These are phyloP conservation scores for Penicillium cataractarum DNA, from an alignment of 495 filamentous ascomycete species.

Conservation along the genomic window DNA sequence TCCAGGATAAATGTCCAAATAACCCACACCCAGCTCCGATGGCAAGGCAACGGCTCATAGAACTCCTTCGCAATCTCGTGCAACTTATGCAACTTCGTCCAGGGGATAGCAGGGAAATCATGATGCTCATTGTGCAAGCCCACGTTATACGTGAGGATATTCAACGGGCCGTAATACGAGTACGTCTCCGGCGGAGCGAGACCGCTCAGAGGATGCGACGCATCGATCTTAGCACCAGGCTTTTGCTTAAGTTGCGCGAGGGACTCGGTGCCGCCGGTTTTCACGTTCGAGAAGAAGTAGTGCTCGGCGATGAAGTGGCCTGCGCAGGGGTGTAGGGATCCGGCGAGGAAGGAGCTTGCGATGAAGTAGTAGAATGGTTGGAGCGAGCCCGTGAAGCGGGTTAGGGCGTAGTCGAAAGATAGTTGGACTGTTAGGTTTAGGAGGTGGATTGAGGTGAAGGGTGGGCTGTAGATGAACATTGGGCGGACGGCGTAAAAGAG, in stretches of 20 bases:
- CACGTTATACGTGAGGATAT: conserved; percentile 94
- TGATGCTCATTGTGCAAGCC: conserved; percentile 98
- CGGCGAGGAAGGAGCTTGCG: conserved; percentile 87
- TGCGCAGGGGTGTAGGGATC: conserved; percentile 90
- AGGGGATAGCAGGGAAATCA: conserved; percentile 96
- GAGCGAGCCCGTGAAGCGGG: conserved; percentile 56
- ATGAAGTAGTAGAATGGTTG: conserved; percentile 75
- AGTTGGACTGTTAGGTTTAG: conserved; percentile 79
- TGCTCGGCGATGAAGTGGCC: conserved; percentile 99
- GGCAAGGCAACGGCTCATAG: conserved; percentile 84
- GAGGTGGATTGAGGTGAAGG: conserved; percentile 82
- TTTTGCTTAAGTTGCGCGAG: conserved; percentile 39
- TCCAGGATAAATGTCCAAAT: conserved; percentile 96
- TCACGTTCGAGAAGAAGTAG: conserved; percentile 86
- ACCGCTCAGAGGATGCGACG: conserved; percentile 44
- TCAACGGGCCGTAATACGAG: conserved; percentile 93
- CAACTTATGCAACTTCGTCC: conserved; percentile 78
- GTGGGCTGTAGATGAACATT: conserved; percentile 89
- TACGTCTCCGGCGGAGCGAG: conserved; percentile 88
- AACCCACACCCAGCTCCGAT: conserved; percentile 88
- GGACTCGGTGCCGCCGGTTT: conserved; percentile 61
- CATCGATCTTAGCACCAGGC: conserved; percentile 26
- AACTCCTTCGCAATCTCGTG: conserved; percentile 87
- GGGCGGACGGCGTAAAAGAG: conserved; percentile 99
- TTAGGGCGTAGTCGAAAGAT: conserved; percentile 73